Evolutionary conservation across 176 grass and related monocot species (phyloP), one percentile per base, ranked within the genome.

Genomic region (Bonia amplexicaulis): DNA sequence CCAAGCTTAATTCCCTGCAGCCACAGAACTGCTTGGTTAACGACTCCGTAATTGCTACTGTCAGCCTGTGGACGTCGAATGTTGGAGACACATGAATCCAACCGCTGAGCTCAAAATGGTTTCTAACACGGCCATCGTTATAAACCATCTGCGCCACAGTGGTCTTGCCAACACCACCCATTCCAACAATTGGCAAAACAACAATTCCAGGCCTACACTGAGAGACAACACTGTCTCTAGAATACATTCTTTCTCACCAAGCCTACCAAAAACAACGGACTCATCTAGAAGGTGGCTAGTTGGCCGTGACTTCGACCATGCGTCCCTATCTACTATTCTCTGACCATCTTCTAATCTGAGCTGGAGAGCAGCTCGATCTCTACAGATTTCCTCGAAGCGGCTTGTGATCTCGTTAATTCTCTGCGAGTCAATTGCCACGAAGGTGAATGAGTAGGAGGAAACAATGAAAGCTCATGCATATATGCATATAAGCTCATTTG

Each of bases 131-230:
- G 14, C 10, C 19, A 49, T 90, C 84, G 25, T 73, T 81, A 66
- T 87, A 93, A 12, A 93, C 84, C 44, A 90, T 66, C 31, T 87
- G 87, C 1, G 80, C 91, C 9, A 93, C 12, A 0, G 91, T 93
- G 58, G 91, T 90, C 83, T 93, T 93, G 11, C 91, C 91, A 22
- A 93, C 64, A 23, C 87, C 84, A 12, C 84, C 80, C 62, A 81
- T 89, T 53, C 91, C 87, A 41, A 89, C 58, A 62, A 93, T 78
- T 23, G 91, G 62, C 42, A 84, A 11, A 80, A 93, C 76, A 9
- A 37, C 35, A 19, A 69, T 80, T 59, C 77, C 73, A 0, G 13
- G 7, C 3, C 9, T 23, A 31, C 44, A 47, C 23, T 82, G 9
- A 22, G 66, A 10, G 14, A 87, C 6, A 78, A 26, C 45, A 90